Evolutionary conservation across 345 rosid species (phyloP), one percentile per base, ranked within the genome.

Genomic region (Viola odorata): DNA sequence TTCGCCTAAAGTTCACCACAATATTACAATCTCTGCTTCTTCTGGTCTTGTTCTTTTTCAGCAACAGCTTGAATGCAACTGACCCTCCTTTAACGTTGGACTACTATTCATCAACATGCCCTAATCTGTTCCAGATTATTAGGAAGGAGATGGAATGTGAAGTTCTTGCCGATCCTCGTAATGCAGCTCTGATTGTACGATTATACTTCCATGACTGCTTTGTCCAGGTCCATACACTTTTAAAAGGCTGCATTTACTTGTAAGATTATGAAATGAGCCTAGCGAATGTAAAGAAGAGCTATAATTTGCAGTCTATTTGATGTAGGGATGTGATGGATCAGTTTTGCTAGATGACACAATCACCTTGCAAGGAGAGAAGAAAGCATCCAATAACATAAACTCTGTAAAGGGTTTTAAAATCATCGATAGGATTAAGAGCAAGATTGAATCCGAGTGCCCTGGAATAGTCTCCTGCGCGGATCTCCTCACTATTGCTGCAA

Each of bases 181-280:
- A 82, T 53, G 97, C 98, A 3, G 97, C 98, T 45, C 61, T 83
- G 36, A 7, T 84, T 3, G 57, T 85, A 5, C 84, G 91, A 38
- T 60, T 92, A 60, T 96, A 92, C 76, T 87, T 92, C 78, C 97
- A 92, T 8, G 97, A 89, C 57, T 92, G 97, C 70, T 89, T 92
- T 58, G 90, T 87, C 50, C 96, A 92, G 91, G 98, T 91, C 41
- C 7, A 51, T 23, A 23, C 32, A 23, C 32, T 23, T 23, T 23
- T 23, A 23, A 23, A 23, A 2, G 2, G 32, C 32, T 23, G 32
- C 32, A 23, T 23, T 23, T 23, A 23, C 1, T 23, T 23, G 32
- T 23, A 23, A 23, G 2, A 0, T 23, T 23, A 23, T 23, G 32
- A 23, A 23, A 23, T 23, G 32, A 23, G 32, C 32, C 32, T 0